phyloP scores from a whole-genome alignment of 805 yeast genomes.

The Starmerella stigmatis region DNA sequence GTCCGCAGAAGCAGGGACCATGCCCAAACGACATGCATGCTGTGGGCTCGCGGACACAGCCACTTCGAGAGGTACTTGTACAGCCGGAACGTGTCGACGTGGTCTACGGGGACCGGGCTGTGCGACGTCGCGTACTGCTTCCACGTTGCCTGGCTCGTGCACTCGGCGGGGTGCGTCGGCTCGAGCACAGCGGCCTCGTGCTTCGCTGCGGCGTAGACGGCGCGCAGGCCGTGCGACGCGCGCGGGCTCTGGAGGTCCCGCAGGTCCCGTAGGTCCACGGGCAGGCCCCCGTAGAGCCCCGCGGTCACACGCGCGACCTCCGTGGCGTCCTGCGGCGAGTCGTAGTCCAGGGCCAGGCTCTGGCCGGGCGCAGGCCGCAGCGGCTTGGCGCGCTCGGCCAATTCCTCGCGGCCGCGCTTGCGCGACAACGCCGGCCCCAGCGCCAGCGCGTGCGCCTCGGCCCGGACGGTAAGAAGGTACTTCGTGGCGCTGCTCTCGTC shows the following conservation, averaged over 20 bases:
- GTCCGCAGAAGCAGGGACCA: slow-evolving; percentile 34
- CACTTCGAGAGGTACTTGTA: slow-evolving; percentile 38
- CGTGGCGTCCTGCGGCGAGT: neutral
- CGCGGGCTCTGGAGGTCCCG: too few species aligned
- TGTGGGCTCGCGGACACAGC: slow-evolving; percentile 30
- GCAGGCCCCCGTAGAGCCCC: neutral
- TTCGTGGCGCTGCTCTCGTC: slow-evolving; percentile 5
- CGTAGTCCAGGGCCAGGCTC: neutral
- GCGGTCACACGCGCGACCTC: neutral
- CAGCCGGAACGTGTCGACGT: slow-evolving; percentile 31
- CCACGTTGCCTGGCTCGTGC: slow-evolving; percentile 38
- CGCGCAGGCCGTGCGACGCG: neutral
- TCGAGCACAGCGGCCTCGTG: neutral
- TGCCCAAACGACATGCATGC: slow-evolving; percentile 33
- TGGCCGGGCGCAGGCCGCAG: neutral
- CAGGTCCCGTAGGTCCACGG: too few species aligned
- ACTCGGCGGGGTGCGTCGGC: slow-evolving; percentile 8
- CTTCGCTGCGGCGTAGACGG: neutral
- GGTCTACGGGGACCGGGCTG: slow-evolving; percentile 33
- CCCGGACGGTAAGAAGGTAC: slow-evolving; percentile 16
- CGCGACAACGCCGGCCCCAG: slow-evolving; percentile 3
- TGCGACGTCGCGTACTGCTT: slow-evolving; percentile 33
- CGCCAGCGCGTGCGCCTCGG: slow-evolving; percentile 14
- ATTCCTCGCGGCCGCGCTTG: neutral
- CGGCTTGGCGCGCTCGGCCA: neutral